Conservation (phyloP, 441 rosid genomes). For the Eruca vesicaria region DNA sequence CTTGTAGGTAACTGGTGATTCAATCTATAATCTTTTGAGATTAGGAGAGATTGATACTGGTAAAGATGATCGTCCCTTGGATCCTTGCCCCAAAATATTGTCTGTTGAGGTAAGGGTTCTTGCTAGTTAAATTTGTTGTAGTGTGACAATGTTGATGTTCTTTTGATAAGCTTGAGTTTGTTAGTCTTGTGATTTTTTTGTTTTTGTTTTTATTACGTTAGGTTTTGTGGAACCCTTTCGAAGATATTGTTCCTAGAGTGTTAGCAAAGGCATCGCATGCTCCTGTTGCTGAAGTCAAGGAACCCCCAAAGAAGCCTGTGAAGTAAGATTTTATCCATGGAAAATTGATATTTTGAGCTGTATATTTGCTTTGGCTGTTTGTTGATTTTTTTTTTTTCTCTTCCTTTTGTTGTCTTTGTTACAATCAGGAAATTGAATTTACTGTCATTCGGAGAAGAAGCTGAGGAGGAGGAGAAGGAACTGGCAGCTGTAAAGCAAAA, state of each 20-base stretch:
- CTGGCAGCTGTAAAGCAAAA: conserved; percentile 65
- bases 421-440: conserved; percentile 73
- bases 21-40: conserved; percentile 71
- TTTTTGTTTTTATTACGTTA: conserved; percentile 16
- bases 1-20: conserved; percentile 81
- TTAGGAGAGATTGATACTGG: conserved; percentile 79
- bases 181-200: conserved; percentile 5
- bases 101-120: conserved; percentile 70
- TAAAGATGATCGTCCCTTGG: conserved; percentile 72
- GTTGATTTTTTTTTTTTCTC: neutral
- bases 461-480: conserved; percentile 92
- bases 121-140: neutral
- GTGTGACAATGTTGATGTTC: neutral
- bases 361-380: conserved; percentile 15
- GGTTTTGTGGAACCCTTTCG: conserved; percentile 96
- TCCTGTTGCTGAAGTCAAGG: conserved; percentile 52
- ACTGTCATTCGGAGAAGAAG: conserved; percentile 98
- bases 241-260: conserved; percentile 80
- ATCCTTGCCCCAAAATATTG: conserved; percentile 69
- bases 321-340: conserved; percentile 50
- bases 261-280: conserved; percentile 35
- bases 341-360: neutral
- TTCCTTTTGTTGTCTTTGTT: conserved; percentile 26
- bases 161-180: neutral
- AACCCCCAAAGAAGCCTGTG: conserved; percentile 62